Conservation (phyloP, 495 filamentous ascomycete species). For the Penicillium chermesinum region DNA sequence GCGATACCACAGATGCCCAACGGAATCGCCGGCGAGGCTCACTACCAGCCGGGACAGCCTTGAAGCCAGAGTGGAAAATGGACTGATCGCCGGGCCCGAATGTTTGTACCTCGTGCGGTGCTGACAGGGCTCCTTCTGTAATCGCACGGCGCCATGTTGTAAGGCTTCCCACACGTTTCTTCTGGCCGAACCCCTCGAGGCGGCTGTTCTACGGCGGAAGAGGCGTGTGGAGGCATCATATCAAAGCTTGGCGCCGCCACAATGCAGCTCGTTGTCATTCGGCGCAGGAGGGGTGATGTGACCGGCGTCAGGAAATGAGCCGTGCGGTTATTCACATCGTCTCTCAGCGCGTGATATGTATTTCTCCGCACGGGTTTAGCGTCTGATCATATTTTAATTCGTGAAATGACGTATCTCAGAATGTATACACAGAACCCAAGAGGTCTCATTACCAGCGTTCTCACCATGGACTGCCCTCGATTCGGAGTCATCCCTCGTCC, state of each 20-base stretch:
- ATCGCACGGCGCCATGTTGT: background rate
- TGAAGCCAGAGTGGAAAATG: background rate
- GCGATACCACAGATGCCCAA: background rate
- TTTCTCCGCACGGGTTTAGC: background rate
- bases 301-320: background rate
- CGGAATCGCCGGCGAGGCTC: background rate
- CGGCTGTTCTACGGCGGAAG: background rate
- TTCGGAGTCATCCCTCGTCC: background rate
- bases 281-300: background rate
- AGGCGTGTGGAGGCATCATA: background rate
- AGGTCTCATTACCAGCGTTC: background rate
- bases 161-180: background rate
- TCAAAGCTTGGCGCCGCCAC: background rate
- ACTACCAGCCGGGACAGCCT: background rate
- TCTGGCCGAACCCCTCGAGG: background rate
- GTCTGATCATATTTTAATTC: background rate
- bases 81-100: too few relatives aligned
- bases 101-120: background rate
- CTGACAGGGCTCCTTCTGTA: background rate
- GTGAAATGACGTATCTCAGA: background rate
- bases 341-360: background rate
- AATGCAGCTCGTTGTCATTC: background rate
- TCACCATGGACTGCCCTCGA: background rate
- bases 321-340: background rate
- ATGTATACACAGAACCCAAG: background rate